Conservation (phyloP, 2,329 filamentous ascomycete genomes). For the Bipolaris victoriae region DNA sequence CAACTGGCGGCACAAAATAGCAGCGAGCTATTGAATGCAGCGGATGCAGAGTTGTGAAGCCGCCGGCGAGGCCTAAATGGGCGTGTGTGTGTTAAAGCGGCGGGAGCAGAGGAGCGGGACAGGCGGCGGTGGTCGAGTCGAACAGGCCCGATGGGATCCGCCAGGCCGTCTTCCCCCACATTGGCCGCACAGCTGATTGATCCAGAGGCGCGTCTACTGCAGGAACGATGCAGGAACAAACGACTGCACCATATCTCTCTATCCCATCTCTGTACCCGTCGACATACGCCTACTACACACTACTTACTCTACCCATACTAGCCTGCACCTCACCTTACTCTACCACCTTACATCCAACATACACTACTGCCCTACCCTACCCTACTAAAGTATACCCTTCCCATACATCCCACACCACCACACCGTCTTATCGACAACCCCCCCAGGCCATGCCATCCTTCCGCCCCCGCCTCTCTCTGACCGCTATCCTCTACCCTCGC, state of each 20-base stretch:
- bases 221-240: slow-evolving; percentile 45
- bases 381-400: no score
- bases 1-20: slow-evolving; percentile 45
- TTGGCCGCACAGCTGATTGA: slow-evolving; percentile 33
- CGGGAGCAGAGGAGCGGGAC: slow-evolving; percentile 31
- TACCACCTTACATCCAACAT: no score
- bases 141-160: slow-evolving; percentile 34
- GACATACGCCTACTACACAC: no score
- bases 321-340: no score
- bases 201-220: slow-evolving; percentile 45
- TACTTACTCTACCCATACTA: no score
- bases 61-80: slow-evolving; percentile 30
- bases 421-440: no score
- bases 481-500: neutral
- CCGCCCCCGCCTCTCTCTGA: neutral
- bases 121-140: slow-evolving; percentile 36
- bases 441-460: no score
- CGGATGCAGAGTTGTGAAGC: slow-evolving; percentile 30
- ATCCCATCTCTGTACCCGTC: no score
- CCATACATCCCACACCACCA: no score
- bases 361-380: no score
- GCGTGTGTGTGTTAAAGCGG: slow-evolving; percentile 20
- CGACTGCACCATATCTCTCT: slow-evolving; percentile 5
- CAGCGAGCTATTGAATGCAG: slow-evolving; percentile 42
- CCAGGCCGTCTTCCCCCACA: slow-evolving; percentile 37